Evolutionary conservation across 75 land plant genomes (phyloP).

Genomic region (Azolla pinnata): DNA sequence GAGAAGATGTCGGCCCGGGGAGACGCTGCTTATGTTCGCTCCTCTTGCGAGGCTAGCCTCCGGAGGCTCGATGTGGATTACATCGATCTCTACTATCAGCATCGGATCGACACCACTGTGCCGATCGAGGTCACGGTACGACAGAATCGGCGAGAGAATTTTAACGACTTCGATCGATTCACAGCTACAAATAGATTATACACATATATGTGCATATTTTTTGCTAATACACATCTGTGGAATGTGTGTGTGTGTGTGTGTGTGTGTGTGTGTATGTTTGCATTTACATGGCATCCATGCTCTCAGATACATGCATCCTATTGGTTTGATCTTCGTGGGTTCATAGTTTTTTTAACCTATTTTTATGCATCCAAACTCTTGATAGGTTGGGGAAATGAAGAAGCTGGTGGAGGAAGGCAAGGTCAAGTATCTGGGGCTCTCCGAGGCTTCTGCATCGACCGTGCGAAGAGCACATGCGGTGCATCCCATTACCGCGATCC

Average conservation of each 20-base stretch:
- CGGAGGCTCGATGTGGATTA: constrained; percentile 57
- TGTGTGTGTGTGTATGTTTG: no score
- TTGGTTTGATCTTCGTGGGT: no score
- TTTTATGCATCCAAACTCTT: no score
- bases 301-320: no score
- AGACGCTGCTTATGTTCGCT: constrained; percentile 44
- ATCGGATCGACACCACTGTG: constrained; percentile 39
- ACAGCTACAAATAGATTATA: no score
- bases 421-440: constrained; percentile 49
- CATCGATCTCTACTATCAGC: constrained; percentile 53
- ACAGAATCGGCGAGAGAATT: neutral
- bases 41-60: constrained; percentile 60
- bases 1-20: constrained; percentile 24
- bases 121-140: constrained; percentile 57
- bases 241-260: no score
- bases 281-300: no score
- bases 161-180: neutral
- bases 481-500: constrained; percentile 55
- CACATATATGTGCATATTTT: no score
- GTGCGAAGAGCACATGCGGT: constrained; percentile 55
- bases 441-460: constrained; percentile 44
- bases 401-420: constrained; percentile 54
- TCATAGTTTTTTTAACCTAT: no score
- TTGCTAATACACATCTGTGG: no score
- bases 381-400: constrained; percentile 56